These are phyloP conservation scores for Lunularia cruciata DNA, from an alignment of 225 moss, liverwort and hornwort species.

Conservation along the genomic window DNA sequence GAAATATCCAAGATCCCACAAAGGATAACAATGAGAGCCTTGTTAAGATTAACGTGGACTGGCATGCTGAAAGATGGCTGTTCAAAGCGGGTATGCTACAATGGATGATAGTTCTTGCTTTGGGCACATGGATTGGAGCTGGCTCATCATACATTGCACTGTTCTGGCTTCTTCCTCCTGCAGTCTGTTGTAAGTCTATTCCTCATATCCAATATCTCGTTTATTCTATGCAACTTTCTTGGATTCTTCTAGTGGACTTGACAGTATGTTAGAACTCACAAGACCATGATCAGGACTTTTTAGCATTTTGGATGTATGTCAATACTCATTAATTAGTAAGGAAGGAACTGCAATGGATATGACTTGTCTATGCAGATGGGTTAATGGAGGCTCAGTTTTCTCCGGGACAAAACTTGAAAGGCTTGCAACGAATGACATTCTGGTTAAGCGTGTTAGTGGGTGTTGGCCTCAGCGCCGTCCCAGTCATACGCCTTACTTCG, in stretches of 20 bases:
- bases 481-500: slow-evolving; percentile 54
- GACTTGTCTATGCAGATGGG: slow-evolving; percentile 54
- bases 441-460: slow-evolving; percentile 69
- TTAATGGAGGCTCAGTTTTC: slow-evolving; percentile 73
- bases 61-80: slow-evolving; percentile 80
- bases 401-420: slow-evolving; percentile 54
- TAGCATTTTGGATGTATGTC: too few relatives aligned
- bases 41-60: slow-evolving; percentile 37
- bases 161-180: slow-evolving; percentile 48
- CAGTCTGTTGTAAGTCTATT: slow-evolving; percentile 38
- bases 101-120: slow-evolving; percentile 72
- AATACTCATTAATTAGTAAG: too few relatives aligned
- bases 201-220: too few relatives aligned
- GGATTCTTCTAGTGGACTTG: too few relatives aligned
- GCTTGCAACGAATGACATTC: slow-evolving; percentile 54
- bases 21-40: neutral
- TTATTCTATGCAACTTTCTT: too few relatives aligned
- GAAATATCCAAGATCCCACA: slow-evolving; percentile 1
- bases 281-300: too few relatives aligned
- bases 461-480: slow-evolving; percentile 49
- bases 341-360: too few relatives aligned
- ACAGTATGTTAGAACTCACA: too few relatives aligned
- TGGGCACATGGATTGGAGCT: slow-evolving; percentile 68
- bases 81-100: slow-evolving; percentile 88
- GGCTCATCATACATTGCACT: slow-evolving; percentile 69